phyloP scores from a whole-genome alignment of 768 basidiomycete genomes.

The Rickenella mellea region DNA sequence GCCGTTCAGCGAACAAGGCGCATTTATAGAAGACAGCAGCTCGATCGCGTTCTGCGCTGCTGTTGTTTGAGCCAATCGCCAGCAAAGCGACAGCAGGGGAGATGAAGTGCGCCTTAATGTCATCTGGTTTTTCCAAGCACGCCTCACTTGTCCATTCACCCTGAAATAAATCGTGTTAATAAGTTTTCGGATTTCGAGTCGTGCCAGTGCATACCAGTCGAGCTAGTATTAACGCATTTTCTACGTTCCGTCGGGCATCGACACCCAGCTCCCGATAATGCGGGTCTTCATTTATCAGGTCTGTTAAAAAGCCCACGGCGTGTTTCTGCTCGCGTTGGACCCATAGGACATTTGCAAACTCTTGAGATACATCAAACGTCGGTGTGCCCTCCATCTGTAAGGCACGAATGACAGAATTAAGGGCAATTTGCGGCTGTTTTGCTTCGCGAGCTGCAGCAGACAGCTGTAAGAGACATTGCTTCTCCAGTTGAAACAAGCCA shows the following conservation, averaged over 20 bases:
- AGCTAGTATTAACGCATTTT: slow-evolving; percentile 42
- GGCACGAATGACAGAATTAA: slow-evolving; percentile 77
- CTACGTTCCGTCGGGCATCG: slow-evolving; percentile 7
- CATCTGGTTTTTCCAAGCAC: slow-evolving; percentile 65
- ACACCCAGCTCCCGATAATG: not conserved
- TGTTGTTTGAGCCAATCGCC: slow-evolving; percentile 6
- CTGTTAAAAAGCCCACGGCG: slow-evolving; percentile 66
- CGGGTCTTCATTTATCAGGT: slow-evolving; percentile 14
- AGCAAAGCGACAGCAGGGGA: slow-evolving; percentile 40
- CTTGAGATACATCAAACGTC: slow-evolving; percentile 54
- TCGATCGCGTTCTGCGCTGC: slow-evolving; percentile 13
- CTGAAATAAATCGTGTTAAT: slow-evolving; percentile 26
- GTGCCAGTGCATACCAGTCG: slow-evolving; percentile 59
- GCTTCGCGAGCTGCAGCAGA: slow-evolving; percentile 63
- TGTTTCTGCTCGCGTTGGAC: slow-evolving; percentile 73
- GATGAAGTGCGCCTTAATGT: slow-evolving; percentile 67
- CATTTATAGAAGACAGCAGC: slow-evolving; percentile 69
- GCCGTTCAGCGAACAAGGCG: slow-evolving; percentile 83
- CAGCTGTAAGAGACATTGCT: slow-evolving; percentile 57
- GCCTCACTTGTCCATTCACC: slow-evolving; percentile 89
- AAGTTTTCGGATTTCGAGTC: not conserved
- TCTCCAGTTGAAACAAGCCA: slow-evolving; percentile 52
- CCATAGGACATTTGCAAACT: slow-evolving; percentile 90
- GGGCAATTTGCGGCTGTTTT: slow-evolving; percentile 66
- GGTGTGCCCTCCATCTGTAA: slow-evolving; percentile 43